Conservation (phyloP, 1,284 basidiomycete species). For the Ceratobasidium theobromae region DNA sequence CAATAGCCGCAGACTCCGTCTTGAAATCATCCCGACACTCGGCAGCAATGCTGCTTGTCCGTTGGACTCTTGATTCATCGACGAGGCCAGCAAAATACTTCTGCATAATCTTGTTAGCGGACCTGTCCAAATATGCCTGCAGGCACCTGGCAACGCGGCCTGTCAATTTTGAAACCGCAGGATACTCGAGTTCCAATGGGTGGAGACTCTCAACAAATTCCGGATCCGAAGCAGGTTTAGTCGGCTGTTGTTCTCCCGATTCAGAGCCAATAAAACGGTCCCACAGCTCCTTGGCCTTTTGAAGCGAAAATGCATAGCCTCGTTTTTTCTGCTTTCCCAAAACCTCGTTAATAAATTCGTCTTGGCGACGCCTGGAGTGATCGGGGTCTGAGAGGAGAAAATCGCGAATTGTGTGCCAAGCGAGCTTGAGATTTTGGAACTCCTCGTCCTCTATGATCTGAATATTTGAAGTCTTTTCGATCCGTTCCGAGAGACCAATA, state of each 20-base stretch:
- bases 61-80: background rate
- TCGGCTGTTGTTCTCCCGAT: background rate
- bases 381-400: background rate
- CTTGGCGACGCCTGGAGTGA: background rate
- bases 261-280: background rate
- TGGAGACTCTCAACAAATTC: conserved; percentile 1
- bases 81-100: background rate
- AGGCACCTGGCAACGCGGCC: background rate
- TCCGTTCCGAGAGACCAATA: background rate
- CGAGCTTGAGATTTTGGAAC: conserved; percentile 16
- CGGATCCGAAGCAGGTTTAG: background rate
- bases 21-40: background rate
- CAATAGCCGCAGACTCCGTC: background rate
- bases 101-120: background rate
- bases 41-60: background rate
- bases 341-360: background rate
- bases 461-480: background rate
- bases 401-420: conserved; percentile 11
- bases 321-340: background rate
- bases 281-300: background rate
- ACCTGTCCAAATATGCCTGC: background rate
- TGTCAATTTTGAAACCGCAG: background rate
- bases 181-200: background rate
- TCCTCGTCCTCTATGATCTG: background rate
- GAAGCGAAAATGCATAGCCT: background rate